phyloP scores from a whole-genome alignment of 257 asterid genomes.

The Solanum bulbocastanum region DNA sequence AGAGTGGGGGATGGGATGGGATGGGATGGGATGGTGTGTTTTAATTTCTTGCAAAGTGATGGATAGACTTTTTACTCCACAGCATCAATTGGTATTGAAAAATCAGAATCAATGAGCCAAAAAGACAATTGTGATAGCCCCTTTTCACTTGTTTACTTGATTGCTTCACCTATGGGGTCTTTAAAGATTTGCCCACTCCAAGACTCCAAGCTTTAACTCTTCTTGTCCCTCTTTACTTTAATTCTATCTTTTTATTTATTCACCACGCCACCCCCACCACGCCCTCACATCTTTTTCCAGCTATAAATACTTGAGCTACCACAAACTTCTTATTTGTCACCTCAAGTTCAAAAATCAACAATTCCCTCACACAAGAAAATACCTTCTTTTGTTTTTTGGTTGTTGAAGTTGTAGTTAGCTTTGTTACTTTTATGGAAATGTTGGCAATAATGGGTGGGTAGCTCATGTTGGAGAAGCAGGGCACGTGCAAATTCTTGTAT shows the following conservation, averaged over 20 bases:
- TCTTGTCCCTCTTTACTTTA: neutral
- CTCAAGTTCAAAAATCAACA: neutral
- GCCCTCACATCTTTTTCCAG: conserved; percentile 1
- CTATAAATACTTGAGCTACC: conserved; percentile 26
- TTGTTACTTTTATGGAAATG: neutral
- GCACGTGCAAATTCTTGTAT: conserved; percentile 61
- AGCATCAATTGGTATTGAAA: conserved; percentile 5
- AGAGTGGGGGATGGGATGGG: neutral
- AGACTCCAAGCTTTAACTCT: conserved; percentile 42
- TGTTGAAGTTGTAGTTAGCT: neutral
- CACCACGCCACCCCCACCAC: neutral
- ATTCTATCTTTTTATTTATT: neutral
- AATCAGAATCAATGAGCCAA: neutral
- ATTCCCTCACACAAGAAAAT: neutral
- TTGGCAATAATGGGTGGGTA: conserved; percentile 13
- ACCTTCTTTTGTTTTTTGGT: neutral
- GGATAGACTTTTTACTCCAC: conserved; percentile 10
- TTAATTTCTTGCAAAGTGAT: neutral
- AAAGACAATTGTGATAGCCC: neutral
- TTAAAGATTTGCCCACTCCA: conserved; percentile 50
- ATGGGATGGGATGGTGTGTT: neutral
- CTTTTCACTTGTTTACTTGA: conserved; percentile 10
- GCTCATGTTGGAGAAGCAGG: conserved; percentile 82
- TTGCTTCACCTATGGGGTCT: conserved; percentile 18
- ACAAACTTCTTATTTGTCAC: neutral